Base-by-base conservation (phyloP, 768 basidiomycete species). In the Termitomyces sp. region DNA sequence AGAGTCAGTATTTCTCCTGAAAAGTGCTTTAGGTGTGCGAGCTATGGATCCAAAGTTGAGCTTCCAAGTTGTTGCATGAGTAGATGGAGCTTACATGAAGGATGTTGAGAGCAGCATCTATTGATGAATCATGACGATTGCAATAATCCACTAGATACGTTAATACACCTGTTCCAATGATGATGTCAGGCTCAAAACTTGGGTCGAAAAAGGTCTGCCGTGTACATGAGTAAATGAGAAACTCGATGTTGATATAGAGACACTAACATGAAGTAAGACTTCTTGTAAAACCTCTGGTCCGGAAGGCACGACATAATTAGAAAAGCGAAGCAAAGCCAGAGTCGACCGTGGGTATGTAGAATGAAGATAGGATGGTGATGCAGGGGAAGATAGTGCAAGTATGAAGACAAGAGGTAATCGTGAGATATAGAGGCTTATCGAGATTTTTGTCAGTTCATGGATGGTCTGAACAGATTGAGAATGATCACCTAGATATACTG, bases 21-120 rank as follows among this genome's bases (percentile, higher is more conserved):
- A 59, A 88, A 89, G 65, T 92, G 89, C 56, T 87, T 87, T 66
- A 91, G 66, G 63, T 89, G 74, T 0, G 75, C 73, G 2, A 91
- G 70, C 86, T 91, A 58, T 40, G 23, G 2, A 38, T 4, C 15
- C 7, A 50, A 9, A 3, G 16, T 40, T 56, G 22, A 50, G 45
- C 7, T 27, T 48, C 16, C 12, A 5, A 49, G 6, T 16, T 11
- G 11, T n/a, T 13, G 18, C 11, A 27, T n/a, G 7, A 27, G n/a
- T 27, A 27, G 25, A n/a, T 7, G 16, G 23, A 10, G 48, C 69
- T 53, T 54, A 86, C 87, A 72, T 90, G 88, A 5, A 92, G 64
- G 32, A 83, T 75, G 7, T 81, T 83, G 10, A 83, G 59, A 9
- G 85, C 59, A 7, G 73, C 72, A 59, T 89, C 86, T 1, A 85